Evolutionary conservation across 768 basidiomycete species (phyloP).

Genomic region (Leucocoprinus leucothites): DNA sequence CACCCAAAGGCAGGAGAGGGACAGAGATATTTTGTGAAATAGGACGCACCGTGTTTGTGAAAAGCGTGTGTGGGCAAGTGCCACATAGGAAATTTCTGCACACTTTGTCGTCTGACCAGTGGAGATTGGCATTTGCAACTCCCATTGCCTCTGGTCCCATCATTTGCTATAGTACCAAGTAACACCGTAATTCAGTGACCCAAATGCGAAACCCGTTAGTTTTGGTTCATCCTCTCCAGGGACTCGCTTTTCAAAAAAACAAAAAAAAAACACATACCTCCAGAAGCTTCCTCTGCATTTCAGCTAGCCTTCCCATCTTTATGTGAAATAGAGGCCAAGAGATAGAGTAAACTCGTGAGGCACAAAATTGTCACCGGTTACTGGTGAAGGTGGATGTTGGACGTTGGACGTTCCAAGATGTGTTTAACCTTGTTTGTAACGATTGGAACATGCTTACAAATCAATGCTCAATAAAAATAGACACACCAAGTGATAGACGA

Average conservation of each 20-base stretch:
- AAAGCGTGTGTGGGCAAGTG: constrained; percentile 96
- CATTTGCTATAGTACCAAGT: constrained; percentile 74
- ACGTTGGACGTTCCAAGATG: background rate
- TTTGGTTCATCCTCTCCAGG: too few relatives aligned
- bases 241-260: background rate
- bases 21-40: constrained; percentile 4
- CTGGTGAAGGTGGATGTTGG: too few relatives aligned
- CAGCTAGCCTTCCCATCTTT: constrained; percentile 91
- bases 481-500: too few relatives aligned
- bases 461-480: background rate
- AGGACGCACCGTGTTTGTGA: constrained; percentile 89
- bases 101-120: constrained; percentile 96
- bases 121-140: constrained; percentile 85
- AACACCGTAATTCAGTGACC: background rate
- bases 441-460: background rate
- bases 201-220: background rate
- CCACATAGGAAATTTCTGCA: constrained; percentile 98
- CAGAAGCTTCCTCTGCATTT: constrained; percentile 94
- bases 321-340: background rate
- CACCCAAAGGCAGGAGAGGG: constrained; percentile 7
- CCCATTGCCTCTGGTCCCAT: constrained; percentile 99
- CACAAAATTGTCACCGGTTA: too few relatives aligned
- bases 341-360: background rate
- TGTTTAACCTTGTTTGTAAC: constrained; percentile 18
- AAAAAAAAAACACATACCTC: constrained; percentile 30